Evolutionary conservation across 169 alveolate species (phyloP).

Genomic region (Plasmodium knowlesi): DNA sequence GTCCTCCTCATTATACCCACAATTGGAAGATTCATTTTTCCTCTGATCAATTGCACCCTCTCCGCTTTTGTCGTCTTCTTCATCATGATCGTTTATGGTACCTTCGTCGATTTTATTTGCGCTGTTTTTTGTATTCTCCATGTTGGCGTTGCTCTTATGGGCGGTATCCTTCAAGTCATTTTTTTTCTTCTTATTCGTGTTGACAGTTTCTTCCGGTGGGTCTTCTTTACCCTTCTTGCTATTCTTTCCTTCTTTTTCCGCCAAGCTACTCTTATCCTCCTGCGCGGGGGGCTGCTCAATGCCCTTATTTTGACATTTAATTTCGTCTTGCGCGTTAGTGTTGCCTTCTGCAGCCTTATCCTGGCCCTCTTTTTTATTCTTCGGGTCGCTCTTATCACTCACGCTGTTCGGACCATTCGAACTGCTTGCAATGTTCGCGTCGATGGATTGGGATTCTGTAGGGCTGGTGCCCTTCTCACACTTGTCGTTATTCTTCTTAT

Average conservation of each 20-base stretch:
- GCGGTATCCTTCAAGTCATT: neutral
- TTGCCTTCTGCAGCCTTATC: neutral
- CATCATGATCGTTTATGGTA: slow-evolving; percentile 40
- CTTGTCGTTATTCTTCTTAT: slow-evolving; percentile 3
- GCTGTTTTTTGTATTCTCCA: slow-evolving; percentile 46
- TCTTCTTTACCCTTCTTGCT: slow-evolving; percentile 48
- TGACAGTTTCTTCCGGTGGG: neutral
- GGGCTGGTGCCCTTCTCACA: slow-evolving; percentile 7
- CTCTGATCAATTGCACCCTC: neutral
- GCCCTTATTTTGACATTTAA: slow-evolving; percentile 52
- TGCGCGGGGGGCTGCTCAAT: slow-evolving; percentile 34
- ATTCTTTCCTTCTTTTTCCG: slow-evolving; percentile 56
- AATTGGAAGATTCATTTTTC: neutral
- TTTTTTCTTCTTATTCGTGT: slow-evolving; percentile 11
- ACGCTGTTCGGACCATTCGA: slow-evolving; percentile 71
- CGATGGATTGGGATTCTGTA: slow-evolving; percentile 40
- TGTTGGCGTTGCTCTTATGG: slow-evolving; percentile 53
- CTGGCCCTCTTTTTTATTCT: slow-evolving; percentile 18
- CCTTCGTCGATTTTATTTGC: slow-evolving; percentile 24
- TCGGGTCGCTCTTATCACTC: neutral
- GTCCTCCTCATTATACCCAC: neutral
- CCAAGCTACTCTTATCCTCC: slow-evolving; percentile 44
- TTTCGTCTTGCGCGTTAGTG: slow-evolving; percentile 23
- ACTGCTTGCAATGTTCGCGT: slow-evolving; percentile 34
- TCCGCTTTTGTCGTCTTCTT: neutral